A percentile compares a stretch with the other conserved stretches of the same genome.
Evolutionary conservation across 129 eudicot genomes (phyloP).

Genomic region (Tagetes patula): DNA sequence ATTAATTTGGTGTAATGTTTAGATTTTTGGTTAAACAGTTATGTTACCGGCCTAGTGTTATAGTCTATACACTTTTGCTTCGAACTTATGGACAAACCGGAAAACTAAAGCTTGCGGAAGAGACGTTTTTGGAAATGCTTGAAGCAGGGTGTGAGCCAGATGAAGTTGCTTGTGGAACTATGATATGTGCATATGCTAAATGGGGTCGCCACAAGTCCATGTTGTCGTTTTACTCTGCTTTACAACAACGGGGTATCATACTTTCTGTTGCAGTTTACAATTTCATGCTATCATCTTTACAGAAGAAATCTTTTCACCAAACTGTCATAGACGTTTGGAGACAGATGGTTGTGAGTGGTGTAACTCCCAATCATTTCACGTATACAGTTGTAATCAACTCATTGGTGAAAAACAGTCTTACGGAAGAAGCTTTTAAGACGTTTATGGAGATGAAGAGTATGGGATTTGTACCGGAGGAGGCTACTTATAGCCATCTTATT

Average conservation of each 20-base stretch:
- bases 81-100: constrained; percentile 95
- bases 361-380: constrained; percentile 64
- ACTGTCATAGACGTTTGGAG: constrained; percentile 64
- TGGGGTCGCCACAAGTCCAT: constrained; percentile 94
- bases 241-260: constrained; percentile 65
- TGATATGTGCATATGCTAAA: constrained; percentile 93
- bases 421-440: constrained; percentile 55
- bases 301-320: constrained; percentile 75
- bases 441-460: constrained; percentile 60
- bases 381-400: constrained; percentile 81
- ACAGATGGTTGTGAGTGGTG: constrained; percentile 53
- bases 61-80: constrained; percentile 76
- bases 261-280: constrained; percentile 71
- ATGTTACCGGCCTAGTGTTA: constrained; percentile 83
- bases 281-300: constrained; percentile 95
- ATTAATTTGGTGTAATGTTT: constrained; percentile 59
- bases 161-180: constrained; percentile 97
- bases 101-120: constrained; percentile 85
- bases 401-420: constrained; percentile 60
- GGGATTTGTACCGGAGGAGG: constrained; percentile 84
- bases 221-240: constrained; percentile 82
- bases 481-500: constrained; percentile 74
- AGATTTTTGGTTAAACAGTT: constrained; percentile 80
- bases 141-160: constrained; percentile 97
- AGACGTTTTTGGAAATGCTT: constrained; percentile 94